These are phyloP conservation scores for Malus sylvestris DNA, from an alignment of 306 rosid species.

Conservation along the genomic window DNA sequence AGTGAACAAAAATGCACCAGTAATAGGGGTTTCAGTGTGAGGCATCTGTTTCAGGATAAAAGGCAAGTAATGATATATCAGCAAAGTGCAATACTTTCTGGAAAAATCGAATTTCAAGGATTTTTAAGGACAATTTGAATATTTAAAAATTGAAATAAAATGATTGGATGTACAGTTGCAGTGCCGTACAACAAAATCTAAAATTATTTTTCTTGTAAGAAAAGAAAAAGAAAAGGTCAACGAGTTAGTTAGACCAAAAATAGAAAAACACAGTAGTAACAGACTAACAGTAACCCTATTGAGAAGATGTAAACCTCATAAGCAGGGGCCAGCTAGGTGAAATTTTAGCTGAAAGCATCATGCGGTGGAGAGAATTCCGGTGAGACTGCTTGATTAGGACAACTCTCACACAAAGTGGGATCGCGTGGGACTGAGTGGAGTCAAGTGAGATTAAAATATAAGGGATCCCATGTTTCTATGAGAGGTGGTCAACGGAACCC, in stretches of 20 bases:
- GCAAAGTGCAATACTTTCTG: constrained; percentile 22
- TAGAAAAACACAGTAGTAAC: neutral
- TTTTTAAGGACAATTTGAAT: neutral
- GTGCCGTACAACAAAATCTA: neutral
- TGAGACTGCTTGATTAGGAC: neutral
- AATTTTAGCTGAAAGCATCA: neutral
- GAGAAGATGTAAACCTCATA: constrained; percentile 20
- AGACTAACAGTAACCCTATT: neutral
- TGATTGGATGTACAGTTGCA: neutral
- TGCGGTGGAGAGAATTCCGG: neutral
- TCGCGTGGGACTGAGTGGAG: too few relatives aligned
- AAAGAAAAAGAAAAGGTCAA: constrained; percentile 9
- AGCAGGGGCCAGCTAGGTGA: constrained; percentile 21
- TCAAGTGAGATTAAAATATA: too few relatives aligned
- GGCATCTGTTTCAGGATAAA: constrained; percentile 25
- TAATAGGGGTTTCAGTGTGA: constrained; percentile 18
- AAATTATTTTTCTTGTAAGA: neutral
- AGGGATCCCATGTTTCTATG: too few relatives aligned
- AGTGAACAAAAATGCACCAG: constrained; percentile 42
- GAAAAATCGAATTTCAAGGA: neutral
- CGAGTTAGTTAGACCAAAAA: constrained; percentile 45
- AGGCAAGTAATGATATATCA: neutral
- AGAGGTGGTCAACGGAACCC: too few relatives aligned
- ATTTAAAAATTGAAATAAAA: neutral
- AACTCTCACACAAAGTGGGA: neutral